Evolutionary conservation across 225 moss, liverwort and hornwort genomes (phyloP).

Genomic region (Bryoerythrophyllum caledonicum): DNA sequence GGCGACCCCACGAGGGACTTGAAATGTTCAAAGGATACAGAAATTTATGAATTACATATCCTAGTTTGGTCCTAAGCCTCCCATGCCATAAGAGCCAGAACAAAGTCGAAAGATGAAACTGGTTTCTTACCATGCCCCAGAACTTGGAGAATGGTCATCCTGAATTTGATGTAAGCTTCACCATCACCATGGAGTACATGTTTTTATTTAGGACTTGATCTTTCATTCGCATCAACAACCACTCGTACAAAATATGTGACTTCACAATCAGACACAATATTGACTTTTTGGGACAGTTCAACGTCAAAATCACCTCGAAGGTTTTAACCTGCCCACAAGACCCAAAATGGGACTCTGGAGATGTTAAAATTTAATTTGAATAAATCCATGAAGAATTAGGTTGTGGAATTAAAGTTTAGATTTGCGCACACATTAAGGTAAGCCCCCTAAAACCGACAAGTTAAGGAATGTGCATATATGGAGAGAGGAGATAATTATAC

Average conservation of each 20-base stretch:
- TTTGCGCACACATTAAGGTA: too few species aligned
- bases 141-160: too few species aligned
- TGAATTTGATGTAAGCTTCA: neutral
- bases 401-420: too few species aligned
- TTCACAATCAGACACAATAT: neutral
- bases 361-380: too few species aligned
- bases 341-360: too few species aligned
- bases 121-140: neutral
- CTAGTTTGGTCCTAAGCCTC: neutral
- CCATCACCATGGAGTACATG: too few species aligned
- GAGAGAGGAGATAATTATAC: too few species aligned
- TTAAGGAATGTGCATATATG: too few species aligned
- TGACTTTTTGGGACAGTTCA: neutral
- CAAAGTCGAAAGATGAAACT: neutral
- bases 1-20: conserved; percentile 2
- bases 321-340: too few species aligned
- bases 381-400: too few species aligned
- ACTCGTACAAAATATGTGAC: neutral
- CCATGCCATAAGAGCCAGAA: neutral
- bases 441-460: too few species aligned
- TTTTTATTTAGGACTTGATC: neutral
- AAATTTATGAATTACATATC: conserved; percentile 28
- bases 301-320: neutral
- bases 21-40: conserved; percentile 31
- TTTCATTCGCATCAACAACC: neutral